phyloP scores from a whole-genome alignment of 2,329 filamentous ascomycete species.

The Scorias spongiosa region DNA sequence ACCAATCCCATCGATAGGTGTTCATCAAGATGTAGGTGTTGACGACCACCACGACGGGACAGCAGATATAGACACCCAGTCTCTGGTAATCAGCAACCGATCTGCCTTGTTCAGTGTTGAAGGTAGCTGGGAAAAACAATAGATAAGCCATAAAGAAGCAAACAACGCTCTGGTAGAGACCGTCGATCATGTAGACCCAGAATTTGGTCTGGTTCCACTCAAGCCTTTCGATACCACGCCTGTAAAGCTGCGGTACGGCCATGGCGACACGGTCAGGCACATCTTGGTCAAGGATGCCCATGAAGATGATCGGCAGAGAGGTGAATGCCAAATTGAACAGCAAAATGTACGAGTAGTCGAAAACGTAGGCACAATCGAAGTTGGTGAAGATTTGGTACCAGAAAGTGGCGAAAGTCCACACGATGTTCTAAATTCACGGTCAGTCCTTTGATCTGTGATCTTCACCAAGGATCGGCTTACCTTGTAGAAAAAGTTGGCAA shows the following conservation, averaged over 20 bases:
- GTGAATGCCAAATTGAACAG: slow-evolving; percentile 96
- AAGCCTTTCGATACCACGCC: slow-evolving; percentile 82
- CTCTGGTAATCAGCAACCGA: slow-evolving; percentile 65
- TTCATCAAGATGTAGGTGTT: slow-evolving; percentile 94
- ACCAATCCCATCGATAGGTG: slow-evolving; percentile 95
- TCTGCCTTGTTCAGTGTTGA: slow-evolving; percentile 56
- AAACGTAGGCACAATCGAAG: slow-evolving; percentile 92
- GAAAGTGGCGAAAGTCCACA: slow-evolving; percentile 93
- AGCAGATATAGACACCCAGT: slow-evolving; percentile 76
- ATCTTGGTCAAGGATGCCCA: slow-evolving; percentile 94
- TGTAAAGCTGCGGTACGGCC: slow-evolving; percentile 88
- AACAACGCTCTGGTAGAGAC: slow-evolving; percentile 85
- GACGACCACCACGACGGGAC: slow-evolving; percentile 71
- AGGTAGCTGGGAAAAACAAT: slow-evolving; percentile 53
- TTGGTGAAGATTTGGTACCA: slow-evolving; percentile 95
- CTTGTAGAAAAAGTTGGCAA: slow-evolving; percentile 99
- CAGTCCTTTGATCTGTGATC: no score
- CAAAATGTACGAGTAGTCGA: slow-evolving; percentile 95
- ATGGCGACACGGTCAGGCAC: slow-evolving; percentile 88
- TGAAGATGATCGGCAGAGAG: slow-evolving; percentile 82
- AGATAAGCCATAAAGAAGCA: slow-evolving; percentile 88
- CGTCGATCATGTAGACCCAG: slow-evolving; percentile 93
- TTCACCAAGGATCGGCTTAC: slow-evolving; percentile 23
- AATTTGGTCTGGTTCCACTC: slow-evolving; percentile 97
- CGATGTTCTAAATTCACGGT: slow-evolving; percentile 52